Evolutionary conservation across 106 monocot species (phyloP).

Genomic region (Acorus gramineus): DNA sequence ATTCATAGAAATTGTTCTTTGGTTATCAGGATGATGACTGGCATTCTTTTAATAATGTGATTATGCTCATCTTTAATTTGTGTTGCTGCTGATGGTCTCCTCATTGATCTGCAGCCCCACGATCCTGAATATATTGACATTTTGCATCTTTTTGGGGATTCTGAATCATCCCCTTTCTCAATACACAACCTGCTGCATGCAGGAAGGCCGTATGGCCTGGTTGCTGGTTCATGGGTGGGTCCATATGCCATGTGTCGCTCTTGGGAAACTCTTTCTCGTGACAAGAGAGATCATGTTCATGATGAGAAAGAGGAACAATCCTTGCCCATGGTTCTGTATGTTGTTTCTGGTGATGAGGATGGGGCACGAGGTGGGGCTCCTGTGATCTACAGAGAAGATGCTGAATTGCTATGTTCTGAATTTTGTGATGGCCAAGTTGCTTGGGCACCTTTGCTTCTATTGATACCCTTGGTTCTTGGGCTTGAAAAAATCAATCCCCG

Average conservation of each 20-base stretch:
- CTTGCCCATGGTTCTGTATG: conserved; percentile 78
- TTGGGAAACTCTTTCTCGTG: conserved; percentile 66
- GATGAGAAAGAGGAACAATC: conserved; percentile 9
- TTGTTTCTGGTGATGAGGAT: conserved; percentile 94
- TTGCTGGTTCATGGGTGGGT: conserved; percentile 90
- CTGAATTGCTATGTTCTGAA: conserved; percentile 47
- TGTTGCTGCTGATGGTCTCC: conserved; percentile 22
- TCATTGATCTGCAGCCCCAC: conserved; percentile 74
- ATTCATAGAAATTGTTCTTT: too few species aligned
- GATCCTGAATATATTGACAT: conserved; percentile 57
- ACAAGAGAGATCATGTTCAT: conserved; percentile 21
- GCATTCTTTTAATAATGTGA: conserved; percentile 8
- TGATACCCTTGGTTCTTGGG: conserved; percentile 96
- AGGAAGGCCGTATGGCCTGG: conserved; percentile 76
- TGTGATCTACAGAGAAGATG: conserved; percentile 61
- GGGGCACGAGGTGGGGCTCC: conserved; percentile 97
- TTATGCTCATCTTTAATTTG: conserved; percentile 14
- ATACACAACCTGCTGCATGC: conserved; percentile 88
- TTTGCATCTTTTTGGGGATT: conserved; percentile 84
- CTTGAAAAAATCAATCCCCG: conserved; percentile 92
- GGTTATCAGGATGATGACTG: too few species aligned
- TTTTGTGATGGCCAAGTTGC: conserved; percentile 24
- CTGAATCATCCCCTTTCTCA: conserved; percentile 47
- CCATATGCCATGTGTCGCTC: conserved; percentile 98
- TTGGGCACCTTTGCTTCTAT: conserved; percentile 66